These are phyloP conservation scores for Hericium coralloides DNA, from an alignment of 768 basidiomycete genomes.

Conservation along the genomic window DNA sequence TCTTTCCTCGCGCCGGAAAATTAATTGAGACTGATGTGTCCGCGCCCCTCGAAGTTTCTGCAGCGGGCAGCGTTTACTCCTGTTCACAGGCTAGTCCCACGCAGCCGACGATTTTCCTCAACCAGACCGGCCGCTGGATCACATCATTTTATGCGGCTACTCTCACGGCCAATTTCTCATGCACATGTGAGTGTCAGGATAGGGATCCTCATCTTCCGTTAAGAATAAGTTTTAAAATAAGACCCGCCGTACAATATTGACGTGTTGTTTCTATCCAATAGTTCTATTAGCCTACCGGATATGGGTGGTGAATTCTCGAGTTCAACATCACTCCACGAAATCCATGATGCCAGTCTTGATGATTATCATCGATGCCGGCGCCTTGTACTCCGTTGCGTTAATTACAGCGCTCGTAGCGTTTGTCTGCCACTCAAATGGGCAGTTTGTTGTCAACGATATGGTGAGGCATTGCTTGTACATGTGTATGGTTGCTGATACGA, in stretches of 20 bases:
- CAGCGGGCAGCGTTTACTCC: not conserved
- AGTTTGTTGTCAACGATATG: conserved; percentile 18
- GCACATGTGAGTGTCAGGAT: not conserved
- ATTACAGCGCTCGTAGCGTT: conserved; percentile 18
- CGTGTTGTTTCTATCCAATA: not conserved
- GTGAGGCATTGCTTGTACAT: not conserved
- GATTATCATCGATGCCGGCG: not conserved
- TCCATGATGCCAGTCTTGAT: not conserved
- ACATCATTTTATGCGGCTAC: conserved; percentile 1
- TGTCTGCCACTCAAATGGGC: conserved; percentile 15
- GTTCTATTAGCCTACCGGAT: not conserved
- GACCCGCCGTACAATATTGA: no score
- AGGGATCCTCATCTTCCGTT: not conserved
- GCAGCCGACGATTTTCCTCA: not conserved
- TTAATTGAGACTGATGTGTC: no score
- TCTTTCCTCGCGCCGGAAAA: not conserved
- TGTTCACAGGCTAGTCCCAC: not conserved
- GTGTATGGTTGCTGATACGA: no score
- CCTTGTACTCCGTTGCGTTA: not conserved
- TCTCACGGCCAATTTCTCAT: not conserved
- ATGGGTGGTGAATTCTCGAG: not conserved
- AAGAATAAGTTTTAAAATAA: no score
- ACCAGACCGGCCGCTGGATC: not conserved
- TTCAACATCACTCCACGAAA: not conserved
- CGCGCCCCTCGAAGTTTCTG: not conserved